A percentile compares a stretch with the other conserved stretches of the same genome.
Evolutionary conservation across 2,329 filamentous ascomycete genomes (phyloP).

Genomic region (Dactylonectria estremocensis): DNA sequence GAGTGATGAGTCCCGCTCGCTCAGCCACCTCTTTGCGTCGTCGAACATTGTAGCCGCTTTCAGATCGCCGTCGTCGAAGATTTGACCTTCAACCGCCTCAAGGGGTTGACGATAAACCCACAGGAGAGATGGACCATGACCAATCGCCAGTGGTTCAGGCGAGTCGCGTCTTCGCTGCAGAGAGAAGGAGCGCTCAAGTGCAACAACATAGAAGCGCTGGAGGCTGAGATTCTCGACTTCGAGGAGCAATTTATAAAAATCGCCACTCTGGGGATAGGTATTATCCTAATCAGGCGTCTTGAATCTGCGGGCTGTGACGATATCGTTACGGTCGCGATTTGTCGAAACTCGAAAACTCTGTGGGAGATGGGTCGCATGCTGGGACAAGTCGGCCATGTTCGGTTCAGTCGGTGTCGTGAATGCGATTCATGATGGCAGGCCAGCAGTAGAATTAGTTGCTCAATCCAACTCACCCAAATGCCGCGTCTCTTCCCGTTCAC

Average conservation of each 20-base stretch:
- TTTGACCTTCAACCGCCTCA: not conserved
- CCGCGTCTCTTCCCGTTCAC: no score
- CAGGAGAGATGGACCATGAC: not conserved
- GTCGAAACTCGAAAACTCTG: no score
- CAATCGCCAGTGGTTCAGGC: not conserved
- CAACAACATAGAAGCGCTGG: not conserved
- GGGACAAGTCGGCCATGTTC: no score
- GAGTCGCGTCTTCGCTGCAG: not conserved
- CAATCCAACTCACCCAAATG: no score
- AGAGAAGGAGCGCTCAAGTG: not conserved
- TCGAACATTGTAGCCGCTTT: not conserved
- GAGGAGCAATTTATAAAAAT: not conserved
- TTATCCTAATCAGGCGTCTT: no score
- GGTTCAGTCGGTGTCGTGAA: no score
- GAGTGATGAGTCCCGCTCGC: not conserved
- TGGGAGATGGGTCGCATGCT: no score
- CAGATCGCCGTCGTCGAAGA: not conserved
- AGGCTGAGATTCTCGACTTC: not conserved
- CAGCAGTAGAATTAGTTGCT: no score
- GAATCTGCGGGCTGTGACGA: no score
- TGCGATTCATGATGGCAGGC: no score
- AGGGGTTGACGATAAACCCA: not conserved
- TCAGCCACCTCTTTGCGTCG: not conserved
- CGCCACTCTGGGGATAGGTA: no score
- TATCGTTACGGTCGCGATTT: no score